These are phyloP conservation scores for Zymoseptoria crescenta DNA, from an alignment of 2,329 filamentous ascomycete species.

Conservation along the genomic window DNA sequence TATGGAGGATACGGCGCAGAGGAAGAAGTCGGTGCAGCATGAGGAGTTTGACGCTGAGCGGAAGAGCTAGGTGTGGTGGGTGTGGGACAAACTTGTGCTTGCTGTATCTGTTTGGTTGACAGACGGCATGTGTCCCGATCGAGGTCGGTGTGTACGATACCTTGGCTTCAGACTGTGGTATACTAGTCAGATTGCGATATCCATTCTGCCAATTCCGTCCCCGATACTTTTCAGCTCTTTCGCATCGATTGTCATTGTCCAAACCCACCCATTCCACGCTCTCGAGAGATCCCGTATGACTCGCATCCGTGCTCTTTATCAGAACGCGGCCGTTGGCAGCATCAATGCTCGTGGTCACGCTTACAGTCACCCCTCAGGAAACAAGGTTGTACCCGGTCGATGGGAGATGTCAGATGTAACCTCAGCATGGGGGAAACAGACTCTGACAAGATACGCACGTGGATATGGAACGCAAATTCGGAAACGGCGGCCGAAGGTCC, in stretches of 20 bases:
- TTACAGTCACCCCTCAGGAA: background rate
- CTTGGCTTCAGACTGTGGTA: no score
- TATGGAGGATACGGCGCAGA: conserved; percentile 26
- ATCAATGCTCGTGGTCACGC: background rate
- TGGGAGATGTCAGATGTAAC: background rate
- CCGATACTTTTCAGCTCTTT: no score
- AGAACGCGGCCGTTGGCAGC: no score
- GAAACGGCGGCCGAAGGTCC: background rate
- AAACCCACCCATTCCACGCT: no score
- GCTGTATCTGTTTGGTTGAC: background rate
- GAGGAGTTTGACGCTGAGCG: conserved; percentile 14
- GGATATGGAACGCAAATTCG: background rate
- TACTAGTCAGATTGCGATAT: no score
- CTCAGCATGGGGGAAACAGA: background rate
- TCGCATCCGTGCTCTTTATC: no score
- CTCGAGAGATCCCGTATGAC: no score
- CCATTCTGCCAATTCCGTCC: no score
- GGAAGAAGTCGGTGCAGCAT: conserved; percentile 30
- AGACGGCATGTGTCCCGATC: no score
- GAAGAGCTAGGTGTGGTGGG: background rate
- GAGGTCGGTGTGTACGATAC: no score
- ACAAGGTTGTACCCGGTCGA: background rate
- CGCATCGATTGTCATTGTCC: no score
- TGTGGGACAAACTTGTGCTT: background rate
- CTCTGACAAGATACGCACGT: background rate